Conservation (phyloP, 768 basidiomycete genomes). For the Suillus tomentosus region DNA sequence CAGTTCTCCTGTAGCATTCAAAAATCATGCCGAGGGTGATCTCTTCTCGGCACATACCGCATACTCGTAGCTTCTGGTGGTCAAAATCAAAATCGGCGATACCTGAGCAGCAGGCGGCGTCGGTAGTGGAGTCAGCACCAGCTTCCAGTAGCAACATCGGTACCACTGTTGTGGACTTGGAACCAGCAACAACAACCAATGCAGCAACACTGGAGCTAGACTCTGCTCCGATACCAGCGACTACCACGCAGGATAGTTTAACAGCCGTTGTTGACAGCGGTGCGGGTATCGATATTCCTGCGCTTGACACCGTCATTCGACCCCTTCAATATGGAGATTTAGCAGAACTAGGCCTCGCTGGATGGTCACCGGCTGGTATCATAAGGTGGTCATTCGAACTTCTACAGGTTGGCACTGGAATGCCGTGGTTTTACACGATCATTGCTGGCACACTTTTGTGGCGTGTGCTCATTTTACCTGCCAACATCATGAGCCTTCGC, state of each 20-base stretch:
- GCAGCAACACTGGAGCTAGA: background rate
- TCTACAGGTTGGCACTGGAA: conserved; percentile 64
- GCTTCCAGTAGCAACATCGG: background rate
- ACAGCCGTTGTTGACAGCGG: background rate
- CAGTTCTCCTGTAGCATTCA: conserved; percentile 15
- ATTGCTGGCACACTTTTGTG: conserved; percentile 62
- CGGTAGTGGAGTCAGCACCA: conserved; percentile 13
- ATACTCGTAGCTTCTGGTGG: conserved; percentile 36
- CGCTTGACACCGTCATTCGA: conserved; percentile 34
- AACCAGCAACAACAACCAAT: background rate
- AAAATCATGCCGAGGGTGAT: conserved; percentile 12
- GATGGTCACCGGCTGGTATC: conserved; percentile 66
- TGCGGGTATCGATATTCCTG: conserved; percentile 20
- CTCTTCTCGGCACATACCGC: conserved; percentile 16
- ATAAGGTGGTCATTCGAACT: conserved; percentile 65
- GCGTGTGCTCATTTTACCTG: conserved; percentile 61
- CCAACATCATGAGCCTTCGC: conserved; percentile 56
- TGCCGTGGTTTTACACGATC: conserved; percentile 88
- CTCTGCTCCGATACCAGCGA: background rate
- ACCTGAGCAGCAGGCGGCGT: background rate
- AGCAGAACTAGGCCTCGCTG: conserved; percentile 61
- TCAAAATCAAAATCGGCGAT: conserved; percentile 29
- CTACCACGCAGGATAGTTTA: conserved; percentile 3
- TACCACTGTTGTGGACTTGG: conserved; percentile 3
- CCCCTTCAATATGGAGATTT: conserved; percentile 75